Percentiles rank a stretch among this genome's conserved stretches.
Conservation (phyloP, 768 basidiomycete genomes). For the Boletus barrowsii region DNA sequence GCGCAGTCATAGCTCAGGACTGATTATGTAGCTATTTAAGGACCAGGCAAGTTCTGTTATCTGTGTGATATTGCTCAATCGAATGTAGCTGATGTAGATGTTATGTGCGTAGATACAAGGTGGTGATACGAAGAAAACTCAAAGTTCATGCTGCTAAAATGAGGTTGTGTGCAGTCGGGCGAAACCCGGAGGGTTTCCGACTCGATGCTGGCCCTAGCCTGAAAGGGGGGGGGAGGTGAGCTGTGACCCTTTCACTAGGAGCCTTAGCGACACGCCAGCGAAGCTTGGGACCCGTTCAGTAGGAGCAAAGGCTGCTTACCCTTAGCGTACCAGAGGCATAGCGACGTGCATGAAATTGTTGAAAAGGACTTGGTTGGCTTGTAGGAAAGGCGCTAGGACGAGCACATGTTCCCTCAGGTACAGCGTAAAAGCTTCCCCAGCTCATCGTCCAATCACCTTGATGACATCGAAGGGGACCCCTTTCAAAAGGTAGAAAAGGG, state of each 20-base stretch:
- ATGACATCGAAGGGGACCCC: background rate
- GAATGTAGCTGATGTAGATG: too few species aligned
- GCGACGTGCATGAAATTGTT: background rate
- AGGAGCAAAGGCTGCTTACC: background rate
- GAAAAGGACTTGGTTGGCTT: background rate
- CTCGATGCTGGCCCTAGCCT: too few species aligned
- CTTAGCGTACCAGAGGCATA: background rate
- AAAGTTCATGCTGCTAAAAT: too few species aligned
- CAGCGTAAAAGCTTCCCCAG: background rate
- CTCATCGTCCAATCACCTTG: background rate
- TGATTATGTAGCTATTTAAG: background rate
- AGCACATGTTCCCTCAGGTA: background rate
- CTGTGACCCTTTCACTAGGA: background rate
- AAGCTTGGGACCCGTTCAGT: background rate
- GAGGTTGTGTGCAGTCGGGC: too few species aligned
- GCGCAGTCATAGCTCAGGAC: background rate
- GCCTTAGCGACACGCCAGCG: background rate
- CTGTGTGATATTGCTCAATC: too few species aligned
- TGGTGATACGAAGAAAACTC: too few species aligned
- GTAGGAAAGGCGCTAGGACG: background rate
- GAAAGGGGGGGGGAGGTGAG: background rate
- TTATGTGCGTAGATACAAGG: too few species aligned
- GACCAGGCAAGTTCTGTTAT: background rate
- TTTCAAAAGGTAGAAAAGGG: too few species aligned
- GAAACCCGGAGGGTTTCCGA: too few species aligned